Base-by-base conservation (phyloP, 2,329 filamentous ascomycete species). In the Lojkania enalia region DNA sequence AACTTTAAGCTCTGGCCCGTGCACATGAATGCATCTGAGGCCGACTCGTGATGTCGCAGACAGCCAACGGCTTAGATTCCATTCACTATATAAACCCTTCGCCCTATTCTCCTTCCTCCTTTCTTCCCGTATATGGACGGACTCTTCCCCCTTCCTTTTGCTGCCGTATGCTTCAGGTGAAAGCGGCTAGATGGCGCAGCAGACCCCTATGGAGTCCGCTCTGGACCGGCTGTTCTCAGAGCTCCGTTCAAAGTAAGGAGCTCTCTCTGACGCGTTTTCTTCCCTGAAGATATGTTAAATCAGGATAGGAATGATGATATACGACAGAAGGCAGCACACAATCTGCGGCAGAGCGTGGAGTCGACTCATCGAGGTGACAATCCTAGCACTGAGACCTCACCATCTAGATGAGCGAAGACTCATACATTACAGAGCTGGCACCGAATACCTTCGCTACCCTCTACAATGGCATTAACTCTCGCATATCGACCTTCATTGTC, bases 391-490 rank as follows among this genome's bases (percentile, higher is more conserved):
- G 11, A 19, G 9, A 21, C 16, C 19, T 21, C 16, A 20, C 16
- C 16, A 6, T 15, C 11, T 21, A 21, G 33, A 5, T 11, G 9
- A 15, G 16, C 30, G 16, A 7, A 33, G 5, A 58, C 57, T 69
- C 47, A 55, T 48, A 36, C 27, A 29, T 40, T 39, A 43, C 60
- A 86, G 94, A 97, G 72, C 82, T 94, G 65, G 82, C 83, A 18
- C 80, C 87, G 41, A 90, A 94, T 64, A 84, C 86, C 52, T 97
- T 97, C 71, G 72, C 78, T 46, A 78, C 81, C 55, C 86, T 84
- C 69, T 87, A 87, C 67, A 82, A 81, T 62, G 76, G 82, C 44
- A 79, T 88, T 51, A 86, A 82, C 63, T 74, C 77, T 55, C 80
- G 81, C 46, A 85, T 89, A 59, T 82, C 82, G 43, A 76, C 80